Percentiles rank a stretch among this genome's conserved stretches.
phyloP scores from a whole-genome alignment of 352 stramenopile genomes.

The Paralagenidium karlingii region DNA sequence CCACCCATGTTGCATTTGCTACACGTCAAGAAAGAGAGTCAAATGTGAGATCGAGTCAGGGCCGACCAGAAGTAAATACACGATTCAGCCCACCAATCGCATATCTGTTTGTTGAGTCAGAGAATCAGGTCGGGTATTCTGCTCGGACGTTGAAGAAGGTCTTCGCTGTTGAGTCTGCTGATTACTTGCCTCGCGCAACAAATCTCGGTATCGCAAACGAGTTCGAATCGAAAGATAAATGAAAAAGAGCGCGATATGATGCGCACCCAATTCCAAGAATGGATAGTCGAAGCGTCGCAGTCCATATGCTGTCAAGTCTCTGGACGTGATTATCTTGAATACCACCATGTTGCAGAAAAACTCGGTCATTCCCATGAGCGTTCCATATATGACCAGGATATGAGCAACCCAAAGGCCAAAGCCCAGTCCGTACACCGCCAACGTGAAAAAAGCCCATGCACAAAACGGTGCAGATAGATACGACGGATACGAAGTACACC shows the following conservation, averaged over 20 bases:
- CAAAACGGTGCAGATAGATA: constrained; percentile 57
- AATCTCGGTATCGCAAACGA: constrained; percentile 54
- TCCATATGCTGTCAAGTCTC: constrained; percentile 41
- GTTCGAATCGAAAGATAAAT: constrained; percentile 75
- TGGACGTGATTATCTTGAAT: constrained; percentile 18
- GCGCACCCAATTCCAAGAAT: constrained; percentile 55
- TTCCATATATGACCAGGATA: constrained; percentile 53
- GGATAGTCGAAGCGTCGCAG: constrained; percentile 59
- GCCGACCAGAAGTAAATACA: not conserved
- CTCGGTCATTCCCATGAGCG: constrained; percentile 31
- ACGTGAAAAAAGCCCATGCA: constrained; percentile 44
- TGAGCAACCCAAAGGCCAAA: constrained; percentile 35
- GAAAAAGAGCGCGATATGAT: constrained; percentile 63
- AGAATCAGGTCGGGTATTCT: not conserved
- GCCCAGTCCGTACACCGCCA: constrained; percentile 49
- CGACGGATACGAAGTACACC: constrained; percentile 44
- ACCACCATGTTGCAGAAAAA: constrained; percentile 56
- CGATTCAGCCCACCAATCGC: constrained; percentile 1
- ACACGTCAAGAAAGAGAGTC: constrained; percentile 1
- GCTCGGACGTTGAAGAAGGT: not conserved
- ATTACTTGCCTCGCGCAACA: constrained; percentile 19
- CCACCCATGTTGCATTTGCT: constrained; percentile 44
- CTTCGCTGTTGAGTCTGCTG: constrained; percentile 5
- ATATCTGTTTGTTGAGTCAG: constrained; percentile 22
- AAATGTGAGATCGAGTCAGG: not conserved